Conservation (phyloP, 208 protist species). For the Tetramitus jugosus region DNA sequence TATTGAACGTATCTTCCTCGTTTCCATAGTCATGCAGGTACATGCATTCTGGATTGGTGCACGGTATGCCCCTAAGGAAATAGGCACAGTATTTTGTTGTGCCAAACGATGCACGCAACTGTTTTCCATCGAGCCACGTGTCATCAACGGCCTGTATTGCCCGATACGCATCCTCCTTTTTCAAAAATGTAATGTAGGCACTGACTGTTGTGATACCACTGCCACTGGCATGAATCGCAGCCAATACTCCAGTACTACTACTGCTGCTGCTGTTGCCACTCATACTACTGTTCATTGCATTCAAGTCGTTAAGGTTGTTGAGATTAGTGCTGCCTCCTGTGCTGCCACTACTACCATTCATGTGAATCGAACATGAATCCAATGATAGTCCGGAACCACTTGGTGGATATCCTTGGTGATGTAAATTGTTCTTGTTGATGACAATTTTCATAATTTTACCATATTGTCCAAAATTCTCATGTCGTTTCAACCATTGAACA, state of each 20-base stretch:
- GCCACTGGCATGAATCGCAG: not conserved
- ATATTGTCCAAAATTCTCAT: constrained; percentile 74
- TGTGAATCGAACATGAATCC: too few relatives aligned
- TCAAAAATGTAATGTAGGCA: constrained; percentile 62
- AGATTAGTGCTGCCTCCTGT: too few relatives aligned
- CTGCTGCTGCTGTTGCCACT: constrained; percentile 32
- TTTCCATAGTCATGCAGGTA: constrained; percentile 67
- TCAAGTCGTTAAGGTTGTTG: too few relatives aligned
- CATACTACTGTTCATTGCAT: constrained; percentile 9
- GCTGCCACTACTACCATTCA: too few relatives aligned
- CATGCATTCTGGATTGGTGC: constrained; percentile 74
- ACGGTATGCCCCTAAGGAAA: constrained; percentile 56
- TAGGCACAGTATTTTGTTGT: constrained; percentile 82
- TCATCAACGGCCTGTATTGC: constrained; percentile 56
- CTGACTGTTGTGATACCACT: constrained; percentile 41
- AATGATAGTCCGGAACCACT: too few relatives aligned
- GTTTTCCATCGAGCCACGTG: constrained; percentile 29
- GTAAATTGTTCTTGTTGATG: constrained; percentile 56
- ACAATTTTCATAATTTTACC: constrained; percentile 70
- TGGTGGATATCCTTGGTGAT: too few relatives aligned
- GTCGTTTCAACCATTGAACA: constrained; percentile 39
- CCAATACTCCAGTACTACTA: too few relatives aligned
- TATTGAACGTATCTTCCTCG: constrained; percentile 43
- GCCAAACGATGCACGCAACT: constrained; percentile 60
- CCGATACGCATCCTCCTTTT: constrained; percentile 47